A percentile compares a stretch with the other conserved stretches of the same genome.
phyloP scores from a whole-genome alignment of 106 monocot genomes.

The Dendrobium catenatum region DNA sequence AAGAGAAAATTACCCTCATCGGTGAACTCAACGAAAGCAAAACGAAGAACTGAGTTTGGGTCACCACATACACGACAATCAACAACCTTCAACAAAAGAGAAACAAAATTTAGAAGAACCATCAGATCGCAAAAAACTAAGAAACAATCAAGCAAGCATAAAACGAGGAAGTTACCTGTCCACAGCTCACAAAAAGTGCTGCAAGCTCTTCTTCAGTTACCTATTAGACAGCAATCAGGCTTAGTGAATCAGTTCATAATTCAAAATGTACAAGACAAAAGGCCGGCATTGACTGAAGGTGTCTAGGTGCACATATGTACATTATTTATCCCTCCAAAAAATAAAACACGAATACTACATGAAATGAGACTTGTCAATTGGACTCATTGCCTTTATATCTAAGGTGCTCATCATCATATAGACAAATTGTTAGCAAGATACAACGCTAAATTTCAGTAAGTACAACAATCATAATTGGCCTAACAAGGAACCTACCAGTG shows the following conservation, averaged over 20 bases:
- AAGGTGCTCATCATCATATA: too few relatives aligned
- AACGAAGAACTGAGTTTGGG: constrained; percentile 50
- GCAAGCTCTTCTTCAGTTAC: constrained; percentile 57
- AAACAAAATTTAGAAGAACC: constrained; percentile 3
- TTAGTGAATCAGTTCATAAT: background rate
- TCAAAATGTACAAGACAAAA: background rate
- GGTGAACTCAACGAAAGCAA: constrained; percentile 45
- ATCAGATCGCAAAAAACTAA: background rate
- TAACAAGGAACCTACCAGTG: too few relatives aligned
- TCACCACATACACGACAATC: constrained; percentile 56
- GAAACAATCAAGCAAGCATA: background rate
- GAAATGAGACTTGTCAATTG: background rate
- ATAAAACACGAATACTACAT: background rate
- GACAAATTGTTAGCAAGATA: too few relatives aligned
- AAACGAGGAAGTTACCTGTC: constrained; percentile 19
- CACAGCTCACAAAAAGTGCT: constrained; percentile 32
- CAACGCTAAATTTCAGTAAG: too few relatives aligned
- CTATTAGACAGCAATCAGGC: constrained; percentile 14
- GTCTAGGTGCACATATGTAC: background rate
- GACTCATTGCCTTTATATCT: background rate
- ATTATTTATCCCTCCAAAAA: background rate
- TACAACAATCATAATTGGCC: too few relatives aligned
- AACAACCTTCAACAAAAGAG: constrained; percentile 24
- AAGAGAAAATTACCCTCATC: constrained; percentile 34
- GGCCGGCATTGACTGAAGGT: background rate